phyloP scores from a whole-genome alignment of 805 yeast species.

The Yamadazyma paraphyllophila region DNA sequence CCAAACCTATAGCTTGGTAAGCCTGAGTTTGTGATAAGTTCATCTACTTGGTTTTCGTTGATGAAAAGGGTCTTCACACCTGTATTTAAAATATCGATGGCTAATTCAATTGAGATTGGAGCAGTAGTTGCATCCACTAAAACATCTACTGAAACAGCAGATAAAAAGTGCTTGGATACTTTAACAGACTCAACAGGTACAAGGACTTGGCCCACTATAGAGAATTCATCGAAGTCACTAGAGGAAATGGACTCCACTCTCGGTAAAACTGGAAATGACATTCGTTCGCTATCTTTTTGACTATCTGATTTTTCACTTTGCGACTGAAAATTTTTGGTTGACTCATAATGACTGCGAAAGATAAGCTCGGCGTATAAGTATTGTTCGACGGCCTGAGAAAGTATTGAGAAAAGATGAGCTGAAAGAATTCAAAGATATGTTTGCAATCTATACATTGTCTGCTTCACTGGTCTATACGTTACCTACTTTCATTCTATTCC shows the following conservation, averaged over 20 bases:
- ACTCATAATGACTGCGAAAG: slow-evolving; percentile 7
- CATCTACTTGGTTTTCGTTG: slow-evolving; percentile 23
- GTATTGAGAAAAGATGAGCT: too few relatives aligned
- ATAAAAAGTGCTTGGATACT: slow-evolving; percentile 30
- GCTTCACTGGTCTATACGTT: too few relatives aligned
- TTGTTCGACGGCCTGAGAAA: too few relatives aligned
- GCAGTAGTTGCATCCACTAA: slow-evolving; percentile 27
- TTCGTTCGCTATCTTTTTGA: slow-evolving; percentile 6
- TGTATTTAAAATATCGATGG: slow-evolving; percentile 54
- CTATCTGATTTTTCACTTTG: background rate
- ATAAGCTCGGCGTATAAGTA: background rate
- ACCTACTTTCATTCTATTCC: too few relatives aligned
- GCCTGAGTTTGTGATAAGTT: slow-evolving; percentile 40
- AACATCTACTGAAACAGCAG: slow-evolving; percentile 32
- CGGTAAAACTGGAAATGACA: slow-evolving; percentile 44
- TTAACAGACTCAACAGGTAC: slow-evolving; percentile 27
- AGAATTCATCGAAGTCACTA: slow-evolving; percentile 16
- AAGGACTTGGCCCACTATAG: slow-evolving; percentile 36
- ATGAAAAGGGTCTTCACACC: slow-evolving; percentile 56
- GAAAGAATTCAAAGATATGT: background rate
- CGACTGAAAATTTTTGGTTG: slow-evolving; percentile 7
- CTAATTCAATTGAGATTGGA: slow-evolving; percentile 39
- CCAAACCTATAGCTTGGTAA: slow-evolving; percentile 52
- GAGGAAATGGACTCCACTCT: slow-evolving; percentile 20
- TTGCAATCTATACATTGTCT: background rate